Base-by-base conservation (phyloP, 306 rosid species). In the Gillenia trifoliata region DNA sequence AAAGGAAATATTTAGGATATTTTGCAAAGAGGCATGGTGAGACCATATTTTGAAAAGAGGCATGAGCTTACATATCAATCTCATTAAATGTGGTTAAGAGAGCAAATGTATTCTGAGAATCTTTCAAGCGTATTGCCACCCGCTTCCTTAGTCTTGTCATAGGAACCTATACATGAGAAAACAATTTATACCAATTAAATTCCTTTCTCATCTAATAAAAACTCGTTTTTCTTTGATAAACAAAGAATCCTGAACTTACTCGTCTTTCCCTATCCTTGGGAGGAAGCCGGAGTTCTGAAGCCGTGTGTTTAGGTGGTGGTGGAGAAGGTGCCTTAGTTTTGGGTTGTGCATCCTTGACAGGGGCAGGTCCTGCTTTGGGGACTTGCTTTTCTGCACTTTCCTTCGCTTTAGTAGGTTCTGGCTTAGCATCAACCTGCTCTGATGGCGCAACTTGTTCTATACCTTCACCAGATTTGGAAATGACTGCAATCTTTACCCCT, bases 131-230 rank as follows among this genome's bases (percentile, higher is more conserved):
- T 13, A 86, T 84, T 67, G 93, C 89, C 64, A 88, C 93, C 54
- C 90, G 80, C 75, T 88, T 88, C 84, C 93, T 84, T 38, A 88
- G 87, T 79, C 90, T 82, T 75, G 87, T 86, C 89, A 88, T 88
- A 34, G 90, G 90, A 82, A 88, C 89, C 93, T 88, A 74, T 28
- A 34, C 19, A 52, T 15, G 20, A 64, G 74, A 43, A 65, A 70
- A 38, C 71, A 47, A 30, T 41, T 49, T 47, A 43, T 26, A 23
- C 23, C 50, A 22, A 25, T 19, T 20, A 64, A 19, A 64, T 33
- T 15, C 45, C 16, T 19, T 19, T 50, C 50, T 63, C 34, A 31
- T 31, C 17, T 6, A 23, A 45, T 6, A 4, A 10, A 13, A 40
- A 29, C 25, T 4, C n/a, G 0, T 16, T 52, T 69, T 67, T 59